phyloP scores from a whole-genome alignment of 2,329 filamentous ascomycete genomes.

The Aspergillus ochraceoroseus region DNA sequence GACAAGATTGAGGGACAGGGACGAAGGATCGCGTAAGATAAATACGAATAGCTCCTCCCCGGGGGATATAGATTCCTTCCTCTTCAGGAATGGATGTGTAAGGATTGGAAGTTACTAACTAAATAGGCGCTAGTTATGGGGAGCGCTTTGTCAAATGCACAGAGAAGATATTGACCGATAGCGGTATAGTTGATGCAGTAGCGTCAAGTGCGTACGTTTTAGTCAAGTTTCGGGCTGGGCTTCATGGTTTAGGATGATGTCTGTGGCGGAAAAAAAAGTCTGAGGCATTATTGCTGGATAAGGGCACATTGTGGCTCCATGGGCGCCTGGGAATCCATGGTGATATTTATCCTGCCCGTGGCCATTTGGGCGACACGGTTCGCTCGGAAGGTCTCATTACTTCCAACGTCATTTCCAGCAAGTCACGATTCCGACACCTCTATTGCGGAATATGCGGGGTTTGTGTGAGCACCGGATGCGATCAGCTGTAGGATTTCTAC shows the following conservation, averaged over 20 bases:
- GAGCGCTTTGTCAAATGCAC: constrained; percentile 1
- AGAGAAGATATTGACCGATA: constrained; percentile 10
- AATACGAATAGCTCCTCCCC: background rate
- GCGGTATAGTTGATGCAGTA: constrained; percentile 12
- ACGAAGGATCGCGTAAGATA: background rate
- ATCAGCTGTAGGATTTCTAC: constrained; percentile 7
- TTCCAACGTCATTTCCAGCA: background rate
- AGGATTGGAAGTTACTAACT: background rate
- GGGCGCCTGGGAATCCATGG: background rate
- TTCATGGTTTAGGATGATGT: constrained; percentile 2
- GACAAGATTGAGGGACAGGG: background rate
- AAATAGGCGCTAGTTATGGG: too few relatives aligned
- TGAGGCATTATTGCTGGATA: background rate
- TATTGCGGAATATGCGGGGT: constrained; percentile 2
- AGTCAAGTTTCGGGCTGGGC: constrained; percentile 5
- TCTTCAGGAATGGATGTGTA: constrained; percentile 1
- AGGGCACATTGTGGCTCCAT: background rate
- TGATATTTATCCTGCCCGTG: background rate
- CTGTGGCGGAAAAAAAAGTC: constrained; percentile 2
- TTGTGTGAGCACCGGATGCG: constrained; percentile 1
- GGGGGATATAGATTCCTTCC: background rate
- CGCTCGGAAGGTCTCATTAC: background rate
- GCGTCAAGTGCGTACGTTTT: constrained; percentile 5
- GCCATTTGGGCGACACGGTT: background rate
- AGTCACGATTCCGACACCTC: too few relatives aligned